Evolutionary conservation across 1,139 yeast species (phyloP).

Genomic region (Suhomyces bolitotheri): DNA sequence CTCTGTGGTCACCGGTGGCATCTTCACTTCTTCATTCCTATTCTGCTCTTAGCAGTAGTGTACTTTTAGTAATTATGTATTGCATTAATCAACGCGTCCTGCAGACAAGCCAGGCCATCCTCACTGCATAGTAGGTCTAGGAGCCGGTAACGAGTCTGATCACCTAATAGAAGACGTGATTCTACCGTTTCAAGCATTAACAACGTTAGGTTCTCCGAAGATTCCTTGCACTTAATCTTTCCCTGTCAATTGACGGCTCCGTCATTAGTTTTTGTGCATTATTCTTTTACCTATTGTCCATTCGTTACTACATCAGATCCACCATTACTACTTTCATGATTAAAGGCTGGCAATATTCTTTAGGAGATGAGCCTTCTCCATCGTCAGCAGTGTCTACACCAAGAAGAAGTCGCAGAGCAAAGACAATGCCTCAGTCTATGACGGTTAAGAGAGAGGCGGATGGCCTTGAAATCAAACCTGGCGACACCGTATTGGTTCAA

Average conservation of each 20-base stretch:
- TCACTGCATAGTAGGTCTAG: not conserved
- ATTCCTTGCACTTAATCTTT: no score
- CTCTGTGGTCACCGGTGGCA: no score
- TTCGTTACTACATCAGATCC: no score
- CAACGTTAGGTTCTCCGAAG: no score
- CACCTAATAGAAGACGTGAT: no score
- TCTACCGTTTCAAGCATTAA: no score
- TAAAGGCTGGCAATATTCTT: slow-evolving; percentile 35
- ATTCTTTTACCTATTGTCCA: no score
- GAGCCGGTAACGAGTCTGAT: not conserved
- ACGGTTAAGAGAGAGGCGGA: slow-evolving; percentile 33
- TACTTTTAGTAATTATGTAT: slow-evolving; percentile 1
- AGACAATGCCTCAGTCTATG: slow-evolving; percentile 14
- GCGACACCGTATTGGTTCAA: slow-evolving; percentile 38
- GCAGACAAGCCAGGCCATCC: slow-evolving; percentile 1
- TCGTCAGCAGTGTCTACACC: slow-evolving; percentile 8
- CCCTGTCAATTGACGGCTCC: no score
- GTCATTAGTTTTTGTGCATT: no score
- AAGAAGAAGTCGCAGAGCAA: slow-evolving; percentile 19
- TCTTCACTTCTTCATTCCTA: slow-evolving; percentile 3
- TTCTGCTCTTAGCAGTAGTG: not conserved
- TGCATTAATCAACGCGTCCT: slow-evolving; percentile 3
- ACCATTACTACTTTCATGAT: slow-evolving; percentile 15
- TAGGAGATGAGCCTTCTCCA: slow-evolving; percentile 18
- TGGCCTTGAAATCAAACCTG: slow-evolving; percentile 38